Evolutionary conservation across 768 basidiomycete species (phyloP).

Genomic region (Austroboletus eburneus): DNA sequence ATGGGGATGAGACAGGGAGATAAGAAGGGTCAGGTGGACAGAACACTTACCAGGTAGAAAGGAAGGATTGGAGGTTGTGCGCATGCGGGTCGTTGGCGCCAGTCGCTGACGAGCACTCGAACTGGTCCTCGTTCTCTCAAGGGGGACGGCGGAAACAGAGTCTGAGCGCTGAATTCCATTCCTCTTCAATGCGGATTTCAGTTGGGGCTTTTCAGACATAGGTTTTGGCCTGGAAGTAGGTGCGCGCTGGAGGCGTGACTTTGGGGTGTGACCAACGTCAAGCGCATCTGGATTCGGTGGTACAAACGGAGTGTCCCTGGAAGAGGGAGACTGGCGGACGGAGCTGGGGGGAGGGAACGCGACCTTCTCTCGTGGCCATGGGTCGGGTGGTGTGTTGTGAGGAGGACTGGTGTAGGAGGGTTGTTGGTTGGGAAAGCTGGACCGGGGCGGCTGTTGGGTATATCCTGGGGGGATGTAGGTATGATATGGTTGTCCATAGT

Average conservation of each 20-base stretch:
- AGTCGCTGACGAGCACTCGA: slow-evolving; percentile 34
- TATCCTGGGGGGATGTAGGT: slow-evolving; percentile 32
- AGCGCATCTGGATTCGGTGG: slow-evolving; percentile 22
- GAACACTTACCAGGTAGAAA: slow-evolving; percentile 28
- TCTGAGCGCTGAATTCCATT: slow-evolving; percentile 25
- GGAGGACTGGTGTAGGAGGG: slow-evolving; percentile 26
- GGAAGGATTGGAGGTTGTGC: slow-evolving; percentile 35
- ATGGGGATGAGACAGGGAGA: slow-evolving; percentile 21
- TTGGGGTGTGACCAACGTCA: slow-evolving; percentile 21
- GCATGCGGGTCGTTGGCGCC: slow-evolving; percentile 31
- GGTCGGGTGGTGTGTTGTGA: slow-evolving; percentile 29
- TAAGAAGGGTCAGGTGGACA: slow-evolving; percentile 6
- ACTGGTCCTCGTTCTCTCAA: slow-evolving; percentile 40
- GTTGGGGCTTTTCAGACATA: slow-evolving; percentile 31
- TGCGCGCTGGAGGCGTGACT: slow-evolving; percentile 35
- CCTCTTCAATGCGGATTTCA: slow-evolving; percentile 61
- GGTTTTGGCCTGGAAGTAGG: slow-evolving; percentile 24
- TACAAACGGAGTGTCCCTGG: slow-evolving; percentile 20
- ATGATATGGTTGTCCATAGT: slow-evolving; percentile 44
- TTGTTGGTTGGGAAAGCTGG: slow-evolving; percentile 8
- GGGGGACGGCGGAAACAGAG: slow-evolving; percentile 22
- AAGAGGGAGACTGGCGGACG: slow-evolving; percentile 16
- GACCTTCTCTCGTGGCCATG: slow-evolving; percentile 34
- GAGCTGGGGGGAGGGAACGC: slow-evolving; percentile 26
- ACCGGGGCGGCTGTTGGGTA: slow-evolving; percentile 18